Conservation (phyloP, 805 yeast species). For the Candida ulmi region DNA sequence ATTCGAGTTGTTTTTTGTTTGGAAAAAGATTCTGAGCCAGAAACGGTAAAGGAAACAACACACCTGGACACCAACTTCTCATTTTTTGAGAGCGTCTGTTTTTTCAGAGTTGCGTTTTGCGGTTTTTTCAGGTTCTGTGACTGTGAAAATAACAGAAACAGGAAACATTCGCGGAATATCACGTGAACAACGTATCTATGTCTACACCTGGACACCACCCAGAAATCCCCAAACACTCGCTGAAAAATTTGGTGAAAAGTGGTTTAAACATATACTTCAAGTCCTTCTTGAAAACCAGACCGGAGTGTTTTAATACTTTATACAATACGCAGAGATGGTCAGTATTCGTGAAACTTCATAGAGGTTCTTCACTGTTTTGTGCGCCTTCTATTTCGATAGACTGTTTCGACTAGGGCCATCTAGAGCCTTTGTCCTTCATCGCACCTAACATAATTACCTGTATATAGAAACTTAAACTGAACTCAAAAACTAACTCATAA, state of each 20-base stretch:
- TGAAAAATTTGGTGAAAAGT: neutral
- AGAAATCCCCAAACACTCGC: neutral
- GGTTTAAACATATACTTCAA: constrained; percentile 1
- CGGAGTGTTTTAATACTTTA: constrained; percentile 74
- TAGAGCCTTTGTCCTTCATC: no score
- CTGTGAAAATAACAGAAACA: constrained; percentile 1
- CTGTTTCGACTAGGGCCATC: no score
- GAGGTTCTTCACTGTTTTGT: neutral
- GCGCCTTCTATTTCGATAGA: neutral
- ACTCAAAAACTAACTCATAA: constrained; percentile 32
- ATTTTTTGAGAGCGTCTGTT: neutral
- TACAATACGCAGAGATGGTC: constrained; percentile 94
- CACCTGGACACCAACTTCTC: constrained; percentile 11
- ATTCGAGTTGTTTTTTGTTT: constrained; percentile 1
- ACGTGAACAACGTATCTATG: neutral
- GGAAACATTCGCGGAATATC: neutral
- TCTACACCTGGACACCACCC: neutral
- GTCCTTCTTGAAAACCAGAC: constrained; percentile 39
- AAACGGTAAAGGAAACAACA: constrained; percentile 4
- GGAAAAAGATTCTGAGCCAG: neutral
- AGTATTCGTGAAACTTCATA: constrained; percentile 39
- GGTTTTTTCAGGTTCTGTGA: neutral
- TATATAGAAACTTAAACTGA: neutral
- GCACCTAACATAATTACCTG: neutral
- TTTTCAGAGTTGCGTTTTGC: neutral